Evolutionary conservation across 2,329 filamentous ascomycete genomes (phyloP), one percentile per base, ranked within the genome.

Genomic region (Cladophialophora exuberans): DNA sequence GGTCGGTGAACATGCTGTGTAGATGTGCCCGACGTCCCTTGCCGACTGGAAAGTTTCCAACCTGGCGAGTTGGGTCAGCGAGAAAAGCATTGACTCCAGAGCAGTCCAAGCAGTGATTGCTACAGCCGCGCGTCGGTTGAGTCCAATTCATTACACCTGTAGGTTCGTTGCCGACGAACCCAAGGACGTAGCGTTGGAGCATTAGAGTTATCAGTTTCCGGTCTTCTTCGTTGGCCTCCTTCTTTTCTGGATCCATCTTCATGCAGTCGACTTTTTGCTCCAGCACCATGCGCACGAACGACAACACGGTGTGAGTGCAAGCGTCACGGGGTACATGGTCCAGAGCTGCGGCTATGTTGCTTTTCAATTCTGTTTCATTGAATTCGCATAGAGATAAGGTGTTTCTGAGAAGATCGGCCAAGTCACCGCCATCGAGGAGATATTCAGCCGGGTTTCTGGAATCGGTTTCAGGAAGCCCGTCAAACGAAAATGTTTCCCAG

Each of bases 261-360:
- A 47, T 15, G 18, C n/a, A 25, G 5, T 39, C 43, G 15, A 54
- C 43, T 23, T 41, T 31, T 33, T 48, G 51, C 22, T 47, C 39
- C 2, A 44, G 38, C 18, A 56, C 51, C 38, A 38, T 10, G 15
- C 38, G 20, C 11, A 49, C 41, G 33, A 56, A 56, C 10, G 54
- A 41, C 6, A 56, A 31, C 10, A 56, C 25, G 17, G 42, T 33
- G 22, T 56, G 35, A 11, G 15, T 22, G 26, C 36, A 50, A 15
- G 36, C 35, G 5, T 15, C 38, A 13, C 20, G 18, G 30, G 25
- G 36, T 9, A 46, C 52, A 7, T 22, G 13, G 11, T 35, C 15
- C n/a, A 57, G 13, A 3, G 49, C 33, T 13, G 20, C 22, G 6
- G 2, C 22, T n/a, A 57, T 33, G 18, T 25, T 25, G 10, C 25